phyloP scores from a whole-genome alignment of 768 basidiomycete genomes.

The Kwoniella shandongensis region DNA sequence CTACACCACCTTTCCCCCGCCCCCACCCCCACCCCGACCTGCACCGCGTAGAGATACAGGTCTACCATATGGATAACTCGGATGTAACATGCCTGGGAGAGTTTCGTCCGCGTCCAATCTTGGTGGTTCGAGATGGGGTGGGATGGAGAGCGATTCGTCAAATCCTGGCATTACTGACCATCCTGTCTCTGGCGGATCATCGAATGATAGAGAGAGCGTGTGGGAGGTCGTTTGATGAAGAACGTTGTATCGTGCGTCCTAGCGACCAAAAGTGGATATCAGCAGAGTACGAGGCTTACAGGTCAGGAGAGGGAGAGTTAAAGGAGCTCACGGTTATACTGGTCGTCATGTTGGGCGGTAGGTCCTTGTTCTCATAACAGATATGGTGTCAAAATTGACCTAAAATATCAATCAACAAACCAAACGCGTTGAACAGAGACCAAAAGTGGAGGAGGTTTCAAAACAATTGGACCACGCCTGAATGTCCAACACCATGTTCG shows the following conservation, averaged over 20 bases:
- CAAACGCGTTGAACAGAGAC: too few relatives aligned
- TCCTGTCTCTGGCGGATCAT: slow-evolving; percentile 44
- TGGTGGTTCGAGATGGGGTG: slow-evolving; percentile 41
- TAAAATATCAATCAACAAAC: too few relatives aligned
- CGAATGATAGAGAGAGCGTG: slow-evolving; percentile 32
- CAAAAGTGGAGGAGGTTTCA: too few relatives aligned
- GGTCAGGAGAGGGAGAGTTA: too few relatives aligned
- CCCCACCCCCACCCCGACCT: slow-evolving; percentile 6
- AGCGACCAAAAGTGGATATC: background rate
- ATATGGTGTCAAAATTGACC: too few relatives aligned
- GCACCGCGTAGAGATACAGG: slow-evolving; percentile 9
- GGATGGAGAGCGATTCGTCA: slow-evolving; percentile 42
- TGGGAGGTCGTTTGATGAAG: slow-evolving; percentile 37
- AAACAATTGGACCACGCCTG: too few relatives aligned
- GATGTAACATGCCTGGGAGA: slow-evolving; percentile 38
- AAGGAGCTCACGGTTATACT: slow-evolving; percentile 38
- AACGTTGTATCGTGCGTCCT: slow-evolving; percentile 47
- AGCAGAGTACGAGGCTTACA: background rate
- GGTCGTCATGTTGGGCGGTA: slow-evolving; percentile 27
- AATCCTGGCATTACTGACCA: slow-evolving; percentile 50
- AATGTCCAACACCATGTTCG: too few relatives aligned
- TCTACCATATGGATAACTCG: slow-evolving; percentile 44
- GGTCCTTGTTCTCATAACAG: too few relatives aligned
- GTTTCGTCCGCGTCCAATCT: slow-evolving; percentile 43
- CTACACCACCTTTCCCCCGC: slow-evolving; percentile 12